These are phyloP conservation scores for Solanum microdontum DNA, from an alignment of 257 asterid species.

Conservation along the genomic window DNA sequence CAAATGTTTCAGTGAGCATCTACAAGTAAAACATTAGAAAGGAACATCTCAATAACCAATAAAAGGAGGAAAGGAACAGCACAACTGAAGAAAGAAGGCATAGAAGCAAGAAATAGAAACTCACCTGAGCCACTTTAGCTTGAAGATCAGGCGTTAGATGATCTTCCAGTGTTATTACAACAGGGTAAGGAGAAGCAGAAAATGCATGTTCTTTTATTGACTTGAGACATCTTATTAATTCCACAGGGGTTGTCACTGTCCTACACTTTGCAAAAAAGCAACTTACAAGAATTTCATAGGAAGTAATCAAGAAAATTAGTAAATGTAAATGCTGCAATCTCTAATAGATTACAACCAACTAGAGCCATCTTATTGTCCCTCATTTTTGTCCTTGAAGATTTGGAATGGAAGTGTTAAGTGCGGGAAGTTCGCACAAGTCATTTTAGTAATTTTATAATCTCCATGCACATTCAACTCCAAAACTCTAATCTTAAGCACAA, in stretches of 20 bases:
- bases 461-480: neutral
- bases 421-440: neutral
- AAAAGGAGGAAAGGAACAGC: neutral
- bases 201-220: constrained; percentile 69
- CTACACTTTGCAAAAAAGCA: constrained; percentile 15
- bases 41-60: neutral
- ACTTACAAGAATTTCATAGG: neutral
- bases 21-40: constrained; percentile 1
- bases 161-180: constrained; percentile 74
- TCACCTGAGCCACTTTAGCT: constrained; percentile 80
- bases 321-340: neutral
- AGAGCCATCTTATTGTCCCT: neutral
- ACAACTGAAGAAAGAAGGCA: neutral
- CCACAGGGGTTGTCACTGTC: constrained; percentile 74
- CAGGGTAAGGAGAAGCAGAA: constrained; percentile 63
- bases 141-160: constrained; percentile 72
- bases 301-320: neutral
- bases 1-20: constrained; percentile 63
- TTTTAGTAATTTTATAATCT: neutral
- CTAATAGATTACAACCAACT: neutral
- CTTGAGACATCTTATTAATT: constrained; percentile 52
- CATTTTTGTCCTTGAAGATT: neutral
- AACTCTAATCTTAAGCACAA: neutral
- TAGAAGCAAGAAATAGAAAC: neutral
- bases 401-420: neutral